Evolutionary conservation across 164 flowering plant species (phyloP), one percentile per base, ranked within the genome.

Genomic region (Cinnamomum micranthum): DNA sequence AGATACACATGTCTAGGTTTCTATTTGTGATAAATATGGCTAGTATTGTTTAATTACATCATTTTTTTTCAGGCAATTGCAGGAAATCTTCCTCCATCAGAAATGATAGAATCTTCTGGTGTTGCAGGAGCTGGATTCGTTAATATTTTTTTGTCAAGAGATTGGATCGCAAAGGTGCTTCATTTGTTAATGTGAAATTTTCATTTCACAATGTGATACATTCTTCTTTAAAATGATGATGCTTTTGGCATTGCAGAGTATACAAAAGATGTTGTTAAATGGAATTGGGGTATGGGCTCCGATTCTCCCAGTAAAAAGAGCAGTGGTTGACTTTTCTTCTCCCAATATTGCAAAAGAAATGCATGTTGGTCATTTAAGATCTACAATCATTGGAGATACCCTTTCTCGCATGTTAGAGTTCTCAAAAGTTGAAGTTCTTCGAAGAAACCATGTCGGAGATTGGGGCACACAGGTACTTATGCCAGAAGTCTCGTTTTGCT

Each of bases 321-420:
- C 94, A 13, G 88, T 93, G 35, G 98, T 95, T 76, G 99, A 95
- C 79, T 95, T 95, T 78, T 93, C 98, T 65, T 93, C 99, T 13
- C 99, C 99, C 41, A 95, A 95, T 74, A 94, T 95, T 75, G 99
- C 99, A 62, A 95, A 95, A 82, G 97, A 93, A 81, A 95, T 95
- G 99, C 99, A 95, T 80, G 99, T 95, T 59, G 99, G 99, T 17
- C 98, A 95, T 80, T 81, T 95, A 67, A 84, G 99, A 75, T 95
- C 99, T 52, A 93, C 99, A 11, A 95, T 95, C 27, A 93, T 93
- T 83, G 99, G 98, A 47, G 98, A 95, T 75, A 87, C 97, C 20
- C 77, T 95, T 64, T 92, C 99, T 23, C 92, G 93, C 67, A 91
- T 94, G 98, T 85, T 95, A 33, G 99, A 95, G 79, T 95, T 82